Conservation (phyloP, 2,329 filamentous ascomycete genomes). For the Myriangium duriaei region DNA sequence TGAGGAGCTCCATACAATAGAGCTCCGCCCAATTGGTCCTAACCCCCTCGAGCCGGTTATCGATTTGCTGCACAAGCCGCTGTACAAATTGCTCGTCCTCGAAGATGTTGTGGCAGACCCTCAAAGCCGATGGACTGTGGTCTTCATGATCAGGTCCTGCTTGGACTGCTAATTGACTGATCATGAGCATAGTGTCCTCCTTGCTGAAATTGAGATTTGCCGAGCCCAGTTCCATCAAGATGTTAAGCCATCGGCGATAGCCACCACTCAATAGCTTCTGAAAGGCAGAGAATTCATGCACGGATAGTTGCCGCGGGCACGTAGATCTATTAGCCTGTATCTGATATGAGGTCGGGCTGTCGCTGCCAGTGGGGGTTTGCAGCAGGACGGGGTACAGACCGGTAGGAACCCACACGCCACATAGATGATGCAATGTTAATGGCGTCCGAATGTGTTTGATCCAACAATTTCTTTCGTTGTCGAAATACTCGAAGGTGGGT, state of each 20-base stretch:
- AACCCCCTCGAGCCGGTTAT: conserved; percentile 35
- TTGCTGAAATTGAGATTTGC: conserved; percentile 49
- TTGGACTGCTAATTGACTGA: conserved; percentile 43
- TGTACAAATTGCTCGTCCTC: conserved; percentile 38
- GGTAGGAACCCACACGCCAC: conserved; percentile 26
- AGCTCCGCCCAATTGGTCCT: conserved; percentile 46
- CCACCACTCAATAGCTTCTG: conserved; percentile 37
- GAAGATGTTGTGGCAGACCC: conserved; percentile 40
- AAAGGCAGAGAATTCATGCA: conserved; percentile 43
- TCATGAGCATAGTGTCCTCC: conserved; percentile 35
- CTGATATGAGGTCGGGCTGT: conserved; percentile 14
- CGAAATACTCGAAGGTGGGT: conserved; percentile 37
- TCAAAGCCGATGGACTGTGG: conserved; percentile 22
- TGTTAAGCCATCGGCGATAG: conserved; percentile 34
- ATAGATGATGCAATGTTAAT: conserved; percentile 36
- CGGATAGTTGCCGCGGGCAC: conserved; percentile 35
- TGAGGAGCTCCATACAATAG: conserved; percentile 44
- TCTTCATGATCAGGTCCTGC: conserved; percentile 42
- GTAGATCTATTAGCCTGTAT: conserved; percentile 37
- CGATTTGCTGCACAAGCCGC: conserved; percentile 37
- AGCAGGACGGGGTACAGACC: conserved; percentile 22
- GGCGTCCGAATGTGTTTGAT: conserved; percentile 17
- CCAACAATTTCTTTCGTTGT: conserved; percentile 29
- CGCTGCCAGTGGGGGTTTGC: conserved; percentile 19
- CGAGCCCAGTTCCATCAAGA: conserved; percentile 39